Conservation (phyloP, 345 rosid genomes). For the Salix exigua region DNA sequence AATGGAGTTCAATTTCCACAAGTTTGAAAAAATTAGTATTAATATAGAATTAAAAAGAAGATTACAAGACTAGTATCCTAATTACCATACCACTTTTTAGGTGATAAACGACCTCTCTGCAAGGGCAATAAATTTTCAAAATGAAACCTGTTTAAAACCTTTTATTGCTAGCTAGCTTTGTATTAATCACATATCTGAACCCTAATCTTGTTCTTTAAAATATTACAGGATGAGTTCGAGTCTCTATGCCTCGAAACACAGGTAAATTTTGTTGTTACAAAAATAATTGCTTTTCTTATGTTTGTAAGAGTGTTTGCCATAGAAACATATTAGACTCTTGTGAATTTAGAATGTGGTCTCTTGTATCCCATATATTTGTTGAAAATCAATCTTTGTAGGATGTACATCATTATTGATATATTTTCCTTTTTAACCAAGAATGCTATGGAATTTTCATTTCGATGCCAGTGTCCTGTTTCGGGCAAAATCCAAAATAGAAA, state of each 20-base stretch:
- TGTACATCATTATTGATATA: not conserved
- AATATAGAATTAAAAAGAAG: no score
- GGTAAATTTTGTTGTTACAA: constrained; percentile 33
- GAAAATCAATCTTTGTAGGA: not conserved
- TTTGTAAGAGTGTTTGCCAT: not conserved
- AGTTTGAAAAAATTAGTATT: no score
- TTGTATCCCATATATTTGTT: not conserved
- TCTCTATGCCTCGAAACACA: constrained; percentile 49
- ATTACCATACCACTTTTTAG: no score
- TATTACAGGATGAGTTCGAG: constrained; percentile 62
- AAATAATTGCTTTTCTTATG: not conserved
- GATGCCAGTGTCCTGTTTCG: not conserved
- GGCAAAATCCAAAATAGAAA: not conserved
- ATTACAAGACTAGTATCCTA: no score
- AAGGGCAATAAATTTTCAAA: not conserved
- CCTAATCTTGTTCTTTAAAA: constrained; percentile 10
- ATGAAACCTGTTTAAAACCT: not conserved
- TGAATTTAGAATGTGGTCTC: not conserved
- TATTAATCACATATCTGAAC: not conserved
- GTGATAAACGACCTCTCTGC: not conserved
- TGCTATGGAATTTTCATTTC: not conserved
- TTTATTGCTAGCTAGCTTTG: not conserved
- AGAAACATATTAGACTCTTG: not conserved
- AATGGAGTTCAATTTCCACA: no score
- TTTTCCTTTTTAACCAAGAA: not conserved